Percentiles rank a stretch among this genome's conserved stretches.
Evolutionary conservation across 331 rosid genomes (phyloP).

Genomic region (Arachis monticola): DNA sequence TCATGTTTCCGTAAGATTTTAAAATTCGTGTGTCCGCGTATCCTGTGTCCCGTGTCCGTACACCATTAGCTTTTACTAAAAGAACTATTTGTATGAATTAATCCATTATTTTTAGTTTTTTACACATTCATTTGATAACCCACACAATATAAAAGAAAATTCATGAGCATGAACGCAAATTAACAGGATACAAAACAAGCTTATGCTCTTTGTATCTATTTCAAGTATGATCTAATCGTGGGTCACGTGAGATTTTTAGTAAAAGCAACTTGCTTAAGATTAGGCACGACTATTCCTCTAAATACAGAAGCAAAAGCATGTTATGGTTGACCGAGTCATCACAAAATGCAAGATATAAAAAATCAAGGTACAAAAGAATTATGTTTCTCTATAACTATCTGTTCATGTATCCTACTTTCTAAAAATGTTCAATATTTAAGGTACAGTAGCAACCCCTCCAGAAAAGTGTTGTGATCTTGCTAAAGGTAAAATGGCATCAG

Average conservation of each 20-base stretch:
- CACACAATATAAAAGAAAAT: background rate
- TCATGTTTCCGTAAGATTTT: too few species aligned
- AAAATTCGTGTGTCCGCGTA: too few species aligned
- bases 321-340: background rate
- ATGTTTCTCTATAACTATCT: slow-evolving; percentile 37
- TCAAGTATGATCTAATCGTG: background rate
- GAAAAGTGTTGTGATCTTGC: too few species aligned
- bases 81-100: too few species aligned
- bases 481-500: slow-evolving; percentile 21
- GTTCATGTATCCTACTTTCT: background rate
- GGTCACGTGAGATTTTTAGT: background rate
- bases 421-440: too few species aligned
- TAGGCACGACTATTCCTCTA: background rate
- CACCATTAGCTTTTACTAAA: too few species aligned
- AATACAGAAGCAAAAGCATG: background rate
- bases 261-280: background rate
- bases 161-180: too few species aligned
- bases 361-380: background rate
- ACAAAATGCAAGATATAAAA: background rate
- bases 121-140: background rate
- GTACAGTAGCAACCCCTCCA: slow-evolving; percentile 3
- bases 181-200: background rate
- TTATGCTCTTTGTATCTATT: background rate
- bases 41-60: too few species aligned
- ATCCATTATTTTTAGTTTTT: background rate